Conservation (phyloP, 257 asterid species). For the Coffea canephora region DNA sequence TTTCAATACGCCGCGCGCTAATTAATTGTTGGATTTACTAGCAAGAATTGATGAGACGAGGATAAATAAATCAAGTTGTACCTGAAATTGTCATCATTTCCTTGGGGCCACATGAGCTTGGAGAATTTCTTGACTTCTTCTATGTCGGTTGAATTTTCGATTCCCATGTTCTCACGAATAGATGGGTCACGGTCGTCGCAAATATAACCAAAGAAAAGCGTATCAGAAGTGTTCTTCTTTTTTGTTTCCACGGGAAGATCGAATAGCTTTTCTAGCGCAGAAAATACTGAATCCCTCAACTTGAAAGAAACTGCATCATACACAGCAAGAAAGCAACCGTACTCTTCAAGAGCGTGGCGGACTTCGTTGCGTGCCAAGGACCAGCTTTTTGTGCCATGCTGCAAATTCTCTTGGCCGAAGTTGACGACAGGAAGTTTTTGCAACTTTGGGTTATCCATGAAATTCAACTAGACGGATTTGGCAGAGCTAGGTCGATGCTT, state of each 20-base stretch:
- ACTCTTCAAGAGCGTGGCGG: constrained; percentile 2
- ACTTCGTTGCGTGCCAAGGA: background rate
- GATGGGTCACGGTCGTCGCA: constrained; percentile 47
- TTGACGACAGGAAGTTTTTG: constrained; percentile 9
- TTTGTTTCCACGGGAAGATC: background rate
- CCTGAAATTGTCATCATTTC: background rate
- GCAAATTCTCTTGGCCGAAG: background rate
- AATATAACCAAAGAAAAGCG: constrained; percentile 18
- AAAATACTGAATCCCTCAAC: background rate
- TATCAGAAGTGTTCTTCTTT: background rate
- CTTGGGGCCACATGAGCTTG: constrained; percentile 60
- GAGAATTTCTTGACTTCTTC: constrained; percentile 36
- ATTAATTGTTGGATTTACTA: background rate
- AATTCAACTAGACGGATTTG: background rate
- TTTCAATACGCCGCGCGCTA: background rate
- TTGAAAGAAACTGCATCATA: background rate
- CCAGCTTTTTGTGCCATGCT: constrained; percentile 1
- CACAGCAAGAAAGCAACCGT: background rate
- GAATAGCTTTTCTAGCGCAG: background rate
- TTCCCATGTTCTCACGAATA: constrained; percentile 59
- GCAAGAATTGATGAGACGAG: background rate
- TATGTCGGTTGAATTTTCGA: constrained; percentile 38
- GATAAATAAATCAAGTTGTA: no score
- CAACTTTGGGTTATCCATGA: background rate
- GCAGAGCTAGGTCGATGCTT: background rate